Evolutionary conservation across 1,284 basidiomycete species (phyloP), one percentile per base, ranked within the genome.

Genomic region (Trametes sp.): DNA sequence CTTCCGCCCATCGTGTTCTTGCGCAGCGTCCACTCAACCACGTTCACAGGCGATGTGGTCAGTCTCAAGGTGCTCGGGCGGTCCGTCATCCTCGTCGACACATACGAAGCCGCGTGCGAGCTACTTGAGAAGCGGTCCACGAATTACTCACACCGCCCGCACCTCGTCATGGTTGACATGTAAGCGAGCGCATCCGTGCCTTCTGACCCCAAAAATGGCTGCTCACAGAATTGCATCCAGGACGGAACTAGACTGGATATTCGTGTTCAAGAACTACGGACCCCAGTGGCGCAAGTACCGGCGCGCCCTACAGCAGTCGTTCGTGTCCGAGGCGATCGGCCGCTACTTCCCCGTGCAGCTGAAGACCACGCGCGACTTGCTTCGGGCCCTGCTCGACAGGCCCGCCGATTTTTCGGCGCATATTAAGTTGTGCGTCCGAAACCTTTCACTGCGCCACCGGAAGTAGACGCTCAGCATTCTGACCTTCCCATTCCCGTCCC

Each of bases 111-210:
- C 14, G 86, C 87, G 7, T 72, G 77, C 57, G 87, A 88, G 52
- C 80, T 91, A 73, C 80, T 92, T 44, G 87, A 89, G 71, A 88
- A 86, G 74, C 85, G 87, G 65, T 85, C 85, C 50, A 76, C 83
- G 10, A 84, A 85, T 42, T 91, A 90, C 72, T 89, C 89, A 5
- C 86, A 89, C 68, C 82, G 89, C 19, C 88, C 89, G 13, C 51
- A 57, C 14, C 64, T 62, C 5, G 58, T 64, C 31, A 67, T 67
- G 65, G 61, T 64, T 14, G 38, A 64, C 7, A 29, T 62, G 65
- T 67, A 21, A 48, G 62, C 50, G 11, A 4, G 26, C 11, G 23
- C 8, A 9, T 8, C 9, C 42, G 11, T 2, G 16, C 21, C 7
- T 38, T 9, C 23, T 10, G 5, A 41, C 10, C 19, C 3, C n/a